Base-by-base conservation (phyloP, 2,329 filamentous ascomycete genomes). In the Fusarium virguliforme region DNA sequence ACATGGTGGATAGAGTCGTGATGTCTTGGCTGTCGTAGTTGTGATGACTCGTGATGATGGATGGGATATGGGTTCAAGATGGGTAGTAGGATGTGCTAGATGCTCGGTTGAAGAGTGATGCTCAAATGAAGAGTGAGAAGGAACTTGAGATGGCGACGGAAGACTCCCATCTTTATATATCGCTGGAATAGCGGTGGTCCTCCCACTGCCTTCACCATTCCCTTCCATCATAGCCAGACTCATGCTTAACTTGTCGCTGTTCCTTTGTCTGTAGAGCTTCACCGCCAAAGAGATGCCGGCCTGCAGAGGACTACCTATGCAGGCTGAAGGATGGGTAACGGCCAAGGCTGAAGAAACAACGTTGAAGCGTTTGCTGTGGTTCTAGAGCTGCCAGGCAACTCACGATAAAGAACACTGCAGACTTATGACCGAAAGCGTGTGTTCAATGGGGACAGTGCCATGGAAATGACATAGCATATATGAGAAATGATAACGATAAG, bases 91-190 rank as follows among this genome's bases (percentile, higher is more conserved):
- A 15, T 24, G 28, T 18, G 28, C 9, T 6, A 13, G 26, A 22
- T 22, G 28, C 15, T 28, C 24, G 13, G 12, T 4, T 28, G 9
- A 6, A n/a, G 41, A n/a, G n/a, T n/a, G n/a, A n/a, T n/a, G n/a
- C n/a, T n/a, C n/a, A n/a, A n/a, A n/a, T n/a, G n/a, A n/a, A n/a
- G 24, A 46, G 28, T 22, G 24, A 32, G n/a, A 35, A 32, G 40
- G 12, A 7, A 24, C 13, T 2, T 3, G 9, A 10, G 8, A 53
- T 46, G 34, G 5, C 0, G 1, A n/a, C 10, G 4, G 18, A 0
- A 65, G 8, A 40, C 22, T 35, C 18, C 26, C n/a, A 50, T 55
- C 48, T 34, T 60, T 66, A 66, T 62, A 41, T 4, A 0, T 32
- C 6, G 4, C 4, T 8, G 9, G 5, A n/a, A 24, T 12, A 12